Evolutionary conservation across 2,329 filamentous ascomycete genomes (phyloP), one percentile per base, ranked within the genome.

Genomic region (Mycosphaerella sp.): DNA sequence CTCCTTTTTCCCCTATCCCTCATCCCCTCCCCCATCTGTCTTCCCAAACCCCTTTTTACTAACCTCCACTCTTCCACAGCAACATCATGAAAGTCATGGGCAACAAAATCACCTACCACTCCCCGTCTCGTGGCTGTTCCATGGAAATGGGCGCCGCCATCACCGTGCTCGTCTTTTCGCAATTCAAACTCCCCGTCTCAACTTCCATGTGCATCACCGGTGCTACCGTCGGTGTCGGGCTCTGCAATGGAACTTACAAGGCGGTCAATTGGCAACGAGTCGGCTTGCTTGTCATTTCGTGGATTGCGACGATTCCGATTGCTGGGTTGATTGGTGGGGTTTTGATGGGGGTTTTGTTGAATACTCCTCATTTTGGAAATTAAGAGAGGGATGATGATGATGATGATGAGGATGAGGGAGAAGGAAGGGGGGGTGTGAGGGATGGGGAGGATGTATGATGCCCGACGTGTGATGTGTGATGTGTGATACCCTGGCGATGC

Each of bases 121-220:
- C 80, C 0, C 81, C 81, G 3, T 47, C 43, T 6, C 36, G 45
- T 23, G 80, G 81, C 45, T 80, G 78, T 69, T 79, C 75, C 38
- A 81, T 81, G 78, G 80, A 83, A 67, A 73, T 84, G 47, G 81
- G 80, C 36, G 77, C 78, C 26, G 80, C 81, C 34, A 76, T 82
- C 59, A 84, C 83, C 17, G 76, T 86, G 58, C 78, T 86, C 50
- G 67, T 86, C 61, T 82, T 82, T 48, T 84, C 83, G 1, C 80
- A 80, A 53, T 76, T 84, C 31, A 74, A 78, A 51, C 77, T 85
- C 1, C 82, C 82, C 2, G 76, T 85, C 32, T 84, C 81, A 1
- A 85, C 82, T 1, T 83, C 82, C 0, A 81, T 84, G 71, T 85
- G 82, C 42, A 82, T 83, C 62, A 81, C 77, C 41, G 81, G 81